A percentile compares a stretch with the other conserved stretches of the same genome.
Conservation (phyloP, 2,329 filamentous ascomycete species). For the Fusarium nygamai region DNA sequence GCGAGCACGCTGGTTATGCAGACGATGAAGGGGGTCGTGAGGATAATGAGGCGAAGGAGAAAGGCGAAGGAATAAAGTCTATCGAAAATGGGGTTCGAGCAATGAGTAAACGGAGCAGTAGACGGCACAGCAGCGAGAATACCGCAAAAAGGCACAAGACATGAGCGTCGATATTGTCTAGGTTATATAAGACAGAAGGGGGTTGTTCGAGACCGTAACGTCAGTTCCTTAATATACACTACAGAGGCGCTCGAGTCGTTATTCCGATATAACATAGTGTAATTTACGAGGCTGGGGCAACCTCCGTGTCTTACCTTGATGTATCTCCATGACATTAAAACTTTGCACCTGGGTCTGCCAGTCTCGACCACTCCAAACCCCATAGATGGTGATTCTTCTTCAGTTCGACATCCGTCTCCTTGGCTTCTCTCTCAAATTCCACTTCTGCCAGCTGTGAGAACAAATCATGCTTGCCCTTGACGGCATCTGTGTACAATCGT, state of each 20-base stretch:
- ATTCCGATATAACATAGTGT: background rate
- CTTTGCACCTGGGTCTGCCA: constrained; percentile 41
- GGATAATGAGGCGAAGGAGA: constrained; percentile 28
- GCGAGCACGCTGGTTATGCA: constrained; percentile 47
- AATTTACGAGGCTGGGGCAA: background rate
- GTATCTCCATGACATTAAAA: constrained; percentile 25
- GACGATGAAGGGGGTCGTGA: constrained; percentile 39
- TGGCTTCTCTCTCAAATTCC: constrained; percentile 38
- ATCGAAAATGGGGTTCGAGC: constrained; percentile 1
- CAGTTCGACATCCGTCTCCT: constrained; percentile 14
- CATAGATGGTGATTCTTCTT: constrained; percentile 41
- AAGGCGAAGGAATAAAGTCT: constrained; percentile 26
- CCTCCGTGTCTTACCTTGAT: background rate
- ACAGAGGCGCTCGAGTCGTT: background rate
- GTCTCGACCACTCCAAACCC: constrained; percentile 49
- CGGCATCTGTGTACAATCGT: constrained; percentile 42
- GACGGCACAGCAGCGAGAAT: constrained; percentile 15
- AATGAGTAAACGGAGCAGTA: constrained; percentile 38
- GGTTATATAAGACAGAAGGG: background rate
- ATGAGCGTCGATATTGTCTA: background rate
- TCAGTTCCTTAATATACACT: background rate
- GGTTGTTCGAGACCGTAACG: background rate
- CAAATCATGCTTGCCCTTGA: constrained; percentile 38
- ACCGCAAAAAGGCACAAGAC: constrained; percentile 44
- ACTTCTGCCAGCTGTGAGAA: constrained; percentile 46